Conservation (phyloP, 2,329 filamentous ascomycete species). For the Tympanopsis confertula region DNA sequence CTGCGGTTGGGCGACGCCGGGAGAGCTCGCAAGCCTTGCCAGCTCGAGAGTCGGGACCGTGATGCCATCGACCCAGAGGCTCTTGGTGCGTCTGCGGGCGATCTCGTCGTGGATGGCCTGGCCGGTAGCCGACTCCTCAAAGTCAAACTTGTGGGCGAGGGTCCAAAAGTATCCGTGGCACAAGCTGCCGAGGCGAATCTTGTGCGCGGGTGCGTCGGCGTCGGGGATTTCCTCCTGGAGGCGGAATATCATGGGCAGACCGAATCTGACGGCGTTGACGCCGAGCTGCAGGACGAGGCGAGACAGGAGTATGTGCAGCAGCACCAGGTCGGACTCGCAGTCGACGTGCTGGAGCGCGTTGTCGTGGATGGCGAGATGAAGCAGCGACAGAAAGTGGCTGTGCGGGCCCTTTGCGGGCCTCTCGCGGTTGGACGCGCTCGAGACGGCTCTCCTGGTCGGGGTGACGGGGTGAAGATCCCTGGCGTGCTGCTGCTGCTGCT, state of each 20-base stretch:
- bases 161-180: slow-evolving; percentile 85
- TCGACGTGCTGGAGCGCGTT: slow-evolving; percentile 65
- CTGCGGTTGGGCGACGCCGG: slow-evolving; percentile 30
- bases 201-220: slow-evolving; percentile 39
- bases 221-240: slow-evolving; percentile 83
- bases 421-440: too few relatives aligned
- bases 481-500: too few relatives aligned
- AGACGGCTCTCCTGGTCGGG: too few relatives aligned
- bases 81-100: too few relatives aligned
- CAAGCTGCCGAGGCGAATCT: slow-evolving; percentile 71
- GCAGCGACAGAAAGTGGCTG: slow-evolving; percentile 68
- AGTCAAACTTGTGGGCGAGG: slow-evolving; percentile 64
- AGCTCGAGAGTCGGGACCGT: too few relatives aligned
- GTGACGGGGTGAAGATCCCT: too few relatives aligned
- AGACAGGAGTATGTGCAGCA: slow-evolving; percentile 66
- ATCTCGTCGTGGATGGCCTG: too few relatives aligned
- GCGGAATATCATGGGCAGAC: slow-evolving; percentile 78
- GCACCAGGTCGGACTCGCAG: slow-evolving; percentile 61
- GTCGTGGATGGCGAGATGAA: slow-evolving; percentile 85
- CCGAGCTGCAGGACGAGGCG: slow-evolving; percentile 68
- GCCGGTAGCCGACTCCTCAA: too few relatives aligned
- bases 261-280: slow-evolving; percentile 68
- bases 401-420: too few relatives aligned
- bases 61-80: too few relatives aligned
- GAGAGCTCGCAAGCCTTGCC: slow-evolving; percentile 44